Base-by-base conservation (phyloP, 2,329 filamentous ascomycete genomes). In the Pestalotiopsis sp. region DNA sequence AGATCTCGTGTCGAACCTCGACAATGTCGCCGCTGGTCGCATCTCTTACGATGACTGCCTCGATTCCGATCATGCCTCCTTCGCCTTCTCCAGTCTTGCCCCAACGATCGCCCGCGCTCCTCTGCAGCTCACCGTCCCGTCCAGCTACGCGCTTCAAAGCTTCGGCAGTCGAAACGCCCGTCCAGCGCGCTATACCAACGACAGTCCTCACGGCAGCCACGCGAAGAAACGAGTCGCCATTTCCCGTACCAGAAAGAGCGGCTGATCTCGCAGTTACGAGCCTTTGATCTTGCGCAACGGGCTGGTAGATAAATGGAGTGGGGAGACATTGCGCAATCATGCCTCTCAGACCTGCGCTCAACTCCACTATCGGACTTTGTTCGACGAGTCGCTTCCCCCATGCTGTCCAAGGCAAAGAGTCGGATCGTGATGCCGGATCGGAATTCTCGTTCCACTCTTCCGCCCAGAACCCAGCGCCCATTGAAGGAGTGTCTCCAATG, bases 381-480 rank as follows among this genome's bases (percentile, higher is more conserved):
- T 73, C 61, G 38, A 61, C 65, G 12, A 76, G 60, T 62, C 71
- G 69, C n/a, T 67, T 57, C 7, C 25, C 69, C 64, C 72, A 45
- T 17, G 61, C 67, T 36, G n/a, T 75, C 72, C 68, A 80, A 38
- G 65, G 70, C 69, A 14, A 75, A 41, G 23, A 65, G 52, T 67
- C 36, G 57, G 20, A 61, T 49, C 25, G 1, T 64, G 13, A n/a
- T 52, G 59, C 9, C 62, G 67, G n/a, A 69, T 52, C 17, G 49
- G 36, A 17, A 68, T 67, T 17, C 80, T 79, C 79, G 1, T 83
- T 80, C 93, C 93, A 97, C 73, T 94, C 88, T 77, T 97, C 94
- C 0, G 94, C 93, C 93, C 94, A 97, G 79, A 94, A 97, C 0
- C 94, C 94, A 0, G 94, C 92, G 0, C 94, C 94, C 0, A 94